A percentile compares a stretch with the other conserved stretches of the same genome.
These are phyloP conservation scores for Komagataella ulmi DNA, from an alignment of 805 yeast genomes.

Conservation along the genomic window DNA sequence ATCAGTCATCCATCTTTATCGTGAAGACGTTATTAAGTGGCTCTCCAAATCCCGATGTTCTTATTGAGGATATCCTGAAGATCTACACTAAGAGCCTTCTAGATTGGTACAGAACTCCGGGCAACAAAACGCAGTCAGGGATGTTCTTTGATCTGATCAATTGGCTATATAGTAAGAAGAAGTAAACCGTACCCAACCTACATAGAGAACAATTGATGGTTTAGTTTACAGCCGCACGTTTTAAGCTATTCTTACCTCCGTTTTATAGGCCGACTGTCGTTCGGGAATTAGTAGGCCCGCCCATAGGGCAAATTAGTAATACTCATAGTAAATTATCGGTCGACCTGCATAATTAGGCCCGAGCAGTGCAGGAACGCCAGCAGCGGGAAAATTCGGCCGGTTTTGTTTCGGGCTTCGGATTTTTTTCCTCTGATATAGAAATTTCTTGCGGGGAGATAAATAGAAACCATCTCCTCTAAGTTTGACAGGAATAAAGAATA, in stretches of 20 bases:
- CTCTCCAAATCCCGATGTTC: slow-evolving; percentile 13
- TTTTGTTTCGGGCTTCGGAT: background rate
- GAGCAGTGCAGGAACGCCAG: background rate
- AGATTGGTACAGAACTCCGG: slow-evolving; percentile 40
- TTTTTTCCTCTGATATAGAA: background rate
- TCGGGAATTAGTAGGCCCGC: background rate
- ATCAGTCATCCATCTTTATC: slow-evolving; percentile 51
- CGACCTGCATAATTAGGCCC: too few relatives aligned
- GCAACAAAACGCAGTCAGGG: slow-evolving; percentile 35
- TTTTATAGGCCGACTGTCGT: too few relatives aligned
- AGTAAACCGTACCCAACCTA: background rate
- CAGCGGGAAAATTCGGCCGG: background rate
- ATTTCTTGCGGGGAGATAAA: background rate
- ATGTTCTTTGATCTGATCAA: slow-evolving; percentile 70
- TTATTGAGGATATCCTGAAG: slow-evolving; percentile 14
- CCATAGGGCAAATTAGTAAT: too few relatives aligned
- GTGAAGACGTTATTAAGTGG: slow-evolving; percentile 37
- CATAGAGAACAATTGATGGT: background rate
- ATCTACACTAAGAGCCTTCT: slow-evolving; percentile 43
- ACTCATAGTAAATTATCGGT: too few relatives aligned
- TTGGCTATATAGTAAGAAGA: slow-evolving; percentile 35
- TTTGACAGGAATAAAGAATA: background rate
- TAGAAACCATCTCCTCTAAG: background rate
- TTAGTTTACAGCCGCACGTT: too few relatives aligned
- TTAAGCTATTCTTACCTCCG: too few relatives aligned